Evolutionary conservation across 805 yeast genomes (phyloP), one percentile per base, ranked within the genome.

Genomic region (Debaryomyces maramus): DNA sequence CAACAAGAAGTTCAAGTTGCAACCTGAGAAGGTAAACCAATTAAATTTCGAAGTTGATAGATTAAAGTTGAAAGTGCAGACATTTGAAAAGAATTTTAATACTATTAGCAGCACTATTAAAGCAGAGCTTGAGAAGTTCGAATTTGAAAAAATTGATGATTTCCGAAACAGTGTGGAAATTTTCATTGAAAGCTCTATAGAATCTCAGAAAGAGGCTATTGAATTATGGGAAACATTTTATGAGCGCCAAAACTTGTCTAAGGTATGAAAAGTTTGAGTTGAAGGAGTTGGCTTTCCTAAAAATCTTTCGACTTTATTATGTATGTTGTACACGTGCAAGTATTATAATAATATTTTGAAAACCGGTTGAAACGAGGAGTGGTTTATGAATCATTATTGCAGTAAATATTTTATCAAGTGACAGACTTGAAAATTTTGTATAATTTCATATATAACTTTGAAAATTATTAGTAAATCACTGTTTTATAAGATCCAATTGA

Each of bases 161-260:
- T 88, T 91, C 63, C 78, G 96, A 56, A 86, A 86, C 53, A 78
- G 89, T 46, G 86, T 91, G 38, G 99, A 93, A 62, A 83, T 91
- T 9, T 90, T 82, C 53, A 76, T 95, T 57, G 98, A 93, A 61
- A 80, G 93, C 38, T 78, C 93, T 17, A 85, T 90, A 39, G 99
- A 93, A 63, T 75, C 89, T 22, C 99, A 93, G 63, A 93, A 93
- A 65, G 97, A 89, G 59, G 81, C 85, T 22, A 86, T 86, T 43
- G 95, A 86, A 56, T 60, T 83, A n/a, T 86, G 91, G 88, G 93
- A 86, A 59, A 81, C 89, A 0, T 93, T 91, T 56, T 89, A 88
- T 56, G 87, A 83, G 46, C 53, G 67, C 11, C 70, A 68, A 39
- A 39, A 47, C 31, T 46, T 59, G 21, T 52, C 51, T 16, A 32